Percentiles rank a stretch among this genome's conserved stretches.
These are phyloP conservation scores for Asterochloris erici DNA, from an alignment of 139 green algal species.

Conservation along the genomic window DNA sequence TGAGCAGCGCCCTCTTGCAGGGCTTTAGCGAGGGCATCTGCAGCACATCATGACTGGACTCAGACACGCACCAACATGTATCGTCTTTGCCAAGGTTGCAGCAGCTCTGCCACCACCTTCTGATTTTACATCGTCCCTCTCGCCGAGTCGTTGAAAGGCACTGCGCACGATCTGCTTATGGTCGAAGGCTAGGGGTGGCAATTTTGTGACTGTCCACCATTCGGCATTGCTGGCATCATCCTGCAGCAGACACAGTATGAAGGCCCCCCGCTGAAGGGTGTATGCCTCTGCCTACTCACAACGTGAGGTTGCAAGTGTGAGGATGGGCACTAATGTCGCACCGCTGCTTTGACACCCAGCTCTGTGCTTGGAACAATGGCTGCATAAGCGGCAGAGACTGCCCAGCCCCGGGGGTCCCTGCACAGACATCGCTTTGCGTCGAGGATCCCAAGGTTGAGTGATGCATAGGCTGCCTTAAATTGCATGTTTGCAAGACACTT, in stretches of 20 bases:
- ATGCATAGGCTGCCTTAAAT: no score
- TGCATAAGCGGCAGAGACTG: slow-evolving; percentile 74
- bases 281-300: not conserved
- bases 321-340: slow-evolving; percentile 13
- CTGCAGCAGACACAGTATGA: slow-evolving; percentile 11
- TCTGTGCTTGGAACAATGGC: slow-evolving; percentile 59
- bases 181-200: slow-evolving; percentile 48
- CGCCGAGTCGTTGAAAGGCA: slow-evolving; percentile 31
- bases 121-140: slow-evolving; percentile 3
- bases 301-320: not conserved
- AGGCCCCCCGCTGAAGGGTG: not conserved
- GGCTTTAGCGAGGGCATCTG: slow-evolving; percentile 21
- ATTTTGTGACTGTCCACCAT: slow-evolving; percentile 25
- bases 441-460: no score
- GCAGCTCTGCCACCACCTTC: not conserved
- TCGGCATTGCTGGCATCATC: slow-evolving; percentile 36
- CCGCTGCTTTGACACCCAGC: slow-evolving; percentile 67
- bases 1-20: slow-evolving; percentile 16
- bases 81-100: not conserved
- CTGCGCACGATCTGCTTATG: slow-evolving; percentile 43
- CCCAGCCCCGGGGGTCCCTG: slow-evolving; percentile 83
- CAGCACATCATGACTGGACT: not conserved
- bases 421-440: no score
- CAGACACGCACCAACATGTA: not conserved
- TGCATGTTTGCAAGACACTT: no score